phyloP scores from a whole-genome alignment of 176 grass and related monocot species.

The Eragrostis curvula region DNA sequence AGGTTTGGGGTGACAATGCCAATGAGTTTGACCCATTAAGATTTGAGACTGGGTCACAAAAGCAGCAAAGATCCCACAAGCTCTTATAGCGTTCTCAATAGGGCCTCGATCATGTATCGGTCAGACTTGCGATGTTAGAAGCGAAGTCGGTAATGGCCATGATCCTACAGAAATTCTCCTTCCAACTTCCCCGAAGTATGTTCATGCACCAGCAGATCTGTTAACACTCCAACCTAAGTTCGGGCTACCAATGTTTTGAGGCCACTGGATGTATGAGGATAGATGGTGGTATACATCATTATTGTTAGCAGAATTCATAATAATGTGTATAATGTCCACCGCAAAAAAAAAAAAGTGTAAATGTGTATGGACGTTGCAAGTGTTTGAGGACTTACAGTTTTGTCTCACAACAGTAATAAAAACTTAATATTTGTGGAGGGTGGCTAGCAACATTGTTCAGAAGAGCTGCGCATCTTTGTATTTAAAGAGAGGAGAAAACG shows the following conservation, averaged over 20 bases:
- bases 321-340: not conserved
- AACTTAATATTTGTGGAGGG: not conserved
- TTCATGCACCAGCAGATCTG: conserved; percentile 32
- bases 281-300: conserved; percentile 10
- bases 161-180: conserved; percentile 44
- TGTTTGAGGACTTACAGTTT: too few species aligned
- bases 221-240: conserved; percentile 41
- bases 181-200: conserved; percentile 32
- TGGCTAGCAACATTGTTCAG: not conserved
- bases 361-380: too few species aligned
- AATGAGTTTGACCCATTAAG: conserved; percentile 31
- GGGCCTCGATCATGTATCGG: conserved; percentile 43
- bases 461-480: too few species aligned
- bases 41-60: conserved; percentile 27
- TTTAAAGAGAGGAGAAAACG: too few species aligned
- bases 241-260: conserved; percentile 36
- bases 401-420: too few species aligned
- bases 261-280: conserved; percentile 1
- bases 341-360: too few species aligned
- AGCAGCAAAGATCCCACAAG: conserved; percentile 38
- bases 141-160: conserved; percentile 33
- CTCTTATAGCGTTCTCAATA: conserved; percentile 31
- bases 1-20: conserved; percentile 36
- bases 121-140: conserved; percentile 40
- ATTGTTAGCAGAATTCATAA: not conserved